These are phyloP conservation scores for Lagenidium sp. DNA, from an alignment of 352 stramenopile species.

Conservation along the genomic window DNA sequence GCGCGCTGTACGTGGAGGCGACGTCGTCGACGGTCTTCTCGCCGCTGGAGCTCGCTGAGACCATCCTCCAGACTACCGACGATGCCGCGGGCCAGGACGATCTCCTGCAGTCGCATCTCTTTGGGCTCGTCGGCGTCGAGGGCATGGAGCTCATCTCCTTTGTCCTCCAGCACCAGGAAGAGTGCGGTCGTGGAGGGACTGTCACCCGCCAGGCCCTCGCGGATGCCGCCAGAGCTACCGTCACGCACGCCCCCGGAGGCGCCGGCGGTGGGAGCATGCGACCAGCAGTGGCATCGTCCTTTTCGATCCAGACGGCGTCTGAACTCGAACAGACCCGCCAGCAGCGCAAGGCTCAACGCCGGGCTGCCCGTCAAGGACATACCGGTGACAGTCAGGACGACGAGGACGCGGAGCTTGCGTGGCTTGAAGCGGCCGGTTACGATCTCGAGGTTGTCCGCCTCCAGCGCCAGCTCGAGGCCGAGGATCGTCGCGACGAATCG, in stretches of 20 bases:
- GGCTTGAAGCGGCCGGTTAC: conserved; percentile 70
- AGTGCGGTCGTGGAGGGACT: conserved; percentile 10
- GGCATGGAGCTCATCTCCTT: conserved; percentile 83
- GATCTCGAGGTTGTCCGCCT: conserved; percentile 68
- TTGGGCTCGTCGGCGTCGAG: conserved; percentile 77
- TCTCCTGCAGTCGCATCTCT: conserved; percentile 61
- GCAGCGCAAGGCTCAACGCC: conserved; percentile 25
- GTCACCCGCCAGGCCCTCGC: conserved; percentile 31
- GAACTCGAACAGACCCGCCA: conserved; percentile 57
- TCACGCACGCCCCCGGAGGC: neutral
- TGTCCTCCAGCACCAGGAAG: conserved; percentile 36
- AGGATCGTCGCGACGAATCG: conserved; percentile 46
- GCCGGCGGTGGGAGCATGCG: conserved; percentile 2
- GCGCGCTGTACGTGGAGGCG: conserved; percentile 20
- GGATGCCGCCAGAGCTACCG: conserved; percentile 17
- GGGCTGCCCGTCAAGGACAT: neutral
- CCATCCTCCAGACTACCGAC: conserved; percentile 54
- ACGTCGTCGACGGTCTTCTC: conserved; percentile 46
- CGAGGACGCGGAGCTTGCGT: conserved; percentile 37
- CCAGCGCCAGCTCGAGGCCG: conserved; percentile 59
- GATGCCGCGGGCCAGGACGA: conserved; percentile 42
- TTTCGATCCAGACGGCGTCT: conserved; percentile 59
- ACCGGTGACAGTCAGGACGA: conserved; percentile 8
- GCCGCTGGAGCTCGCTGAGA: conserved; percentile 52
- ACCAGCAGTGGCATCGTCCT: conserved; percentile 25